Base-by-base conservation (phyloP, 306 rosid genomes). In the Nissolia schottii region DNA sequence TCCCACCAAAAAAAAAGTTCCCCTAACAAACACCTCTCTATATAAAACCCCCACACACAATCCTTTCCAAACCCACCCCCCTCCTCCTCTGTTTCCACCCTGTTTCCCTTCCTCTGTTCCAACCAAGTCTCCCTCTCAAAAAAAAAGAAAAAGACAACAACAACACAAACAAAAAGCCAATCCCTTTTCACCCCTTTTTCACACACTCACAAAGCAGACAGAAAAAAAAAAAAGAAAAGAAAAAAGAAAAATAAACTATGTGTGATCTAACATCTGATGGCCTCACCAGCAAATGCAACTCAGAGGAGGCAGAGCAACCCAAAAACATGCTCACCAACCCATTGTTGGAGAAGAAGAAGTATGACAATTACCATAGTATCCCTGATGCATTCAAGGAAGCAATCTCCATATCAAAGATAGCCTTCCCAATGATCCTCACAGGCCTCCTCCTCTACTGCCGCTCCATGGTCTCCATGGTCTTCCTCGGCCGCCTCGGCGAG, bases 391-490 rank as follows among this genome's bases (percentile, higher is more conserved):
- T 86, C 3, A 50, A 53, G 22, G 98, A 92, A 76, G 70, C 78
- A 16, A 23, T 66, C 4, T 81, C 91, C 59, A 79, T 88, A 11
- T 63, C 80, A 48, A 77, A 80, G 18, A 88, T 92, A 10, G 96
- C 93, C 25, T 37, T 92, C 16, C 98, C 98, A 1, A 90, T 90
- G 90, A 83, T 92, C n/a, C 81, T 92, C 18, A 92, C 96, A 0
- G 89, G 98, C 3, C 87, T 92, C 8, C 73, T 92, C 10, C 83
- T 92, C 2, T 92, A 90, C 32, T 87, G 88, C 24, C 92, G 98
- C 31, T 92, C 98, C 11, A 85, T 92, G 93, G 84, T 92, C 71
- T 92, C 98, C 82, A 90, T 92, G 98, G 85, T 88, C 23, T 92
- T 90, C 80, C 90, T 92, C 1, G 96, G 98, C 34, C 92, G 70